A percentile compares a stretch with the other conserved stretches of the same genome.
phyloP scores from a whole-genome alignment of 345 rosid species.

The Salix dunnii region DNA sequence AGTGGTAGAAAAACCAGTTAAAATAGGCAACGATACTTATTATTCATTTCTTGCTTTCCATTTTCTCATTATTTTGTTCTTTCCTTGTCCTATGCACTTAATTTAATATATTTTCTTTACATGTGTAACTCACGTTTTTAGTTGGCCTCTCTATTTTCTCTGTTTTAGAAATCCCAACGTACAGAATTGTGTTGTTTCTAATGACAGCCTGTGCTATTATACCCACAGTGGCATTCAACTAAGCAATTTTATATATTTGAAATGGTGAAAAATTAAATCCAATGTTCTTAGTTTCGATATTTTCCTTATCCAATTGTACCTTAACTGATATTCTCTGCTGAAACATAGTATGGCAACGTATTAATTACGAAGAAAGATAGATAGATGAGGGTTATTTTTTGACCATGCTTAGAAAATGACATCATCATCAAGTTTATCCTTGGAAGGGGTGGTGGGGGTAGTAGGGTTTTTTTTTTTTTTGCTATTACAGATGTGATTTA shows the following conservation, averaged over 20 bases:
- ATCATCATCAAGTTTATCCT: neutral
- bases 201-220: slow-evolving; percentile 72
- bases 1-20: neutral
- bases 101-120: neutral
- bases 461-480: neutral
- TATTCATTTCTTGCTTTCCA: neutral
- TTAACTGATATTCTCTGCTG: neutral
- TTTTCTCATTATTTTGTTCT: neutral
- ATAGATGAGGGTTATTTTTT: neutral
- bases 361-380: neutral
- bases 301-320: neutral
- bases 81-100: neutral
- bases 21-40: neutral
- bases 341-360: neutral
- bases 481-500: neutral
- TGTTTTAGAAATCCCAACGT: slow-evolving; percentile 56
- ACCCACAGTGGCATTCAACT: slow-evolving; percentile 82
- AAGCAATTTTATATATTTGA: slow-evolving; percentile 32
- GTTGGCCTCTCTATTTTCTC: neutral
- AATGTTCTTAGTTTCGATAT: neutral
- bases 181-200: slow-evolving; percentile 47
- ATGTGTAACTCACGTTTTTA: neutral
- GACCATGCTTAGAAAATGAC: neutral
- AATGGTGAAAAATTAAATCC: neutral
- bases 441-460: neutral